Evolutionary conservation across 768 basidiomycete genomes (phyloP).

Genomic region (Mycena galopus): DNA sequence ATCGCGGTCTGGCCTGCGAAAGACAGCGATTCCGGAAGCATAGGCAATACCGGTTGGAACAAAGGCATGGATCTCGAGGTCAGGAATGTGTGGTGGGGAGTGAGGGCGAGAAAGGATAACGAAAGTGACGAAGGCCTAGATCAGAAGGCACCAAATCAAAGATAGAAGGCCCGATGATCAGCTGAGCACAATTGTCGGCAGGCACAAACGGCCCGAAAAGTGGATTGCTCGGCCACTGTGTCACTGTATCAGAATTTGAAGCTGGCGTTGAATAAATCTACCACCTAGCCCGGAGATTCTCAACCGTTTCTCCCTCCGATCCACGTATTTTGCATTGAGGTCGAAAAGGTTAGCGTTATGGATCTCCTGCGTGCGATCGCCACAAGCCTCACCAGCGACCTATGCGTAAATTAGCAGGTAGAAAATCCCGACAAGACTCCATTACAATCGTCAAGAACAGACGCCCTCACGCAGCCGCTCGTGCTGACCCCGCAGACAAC

Average conservation of each 20-base stretch:
- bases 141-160: no score
- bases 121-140: no score
- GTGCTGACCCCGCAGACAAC: constrained; percentile 32
- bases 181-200: no score
- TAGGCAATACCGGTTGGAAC: constrained; percentile 27
- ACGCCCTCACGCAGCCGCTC: constrained; percentile 30
- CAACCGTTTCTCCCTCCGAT: constrained; percentile 13
- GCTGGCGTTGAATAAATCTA: neutral
- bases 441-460: constrained; percentile 20
- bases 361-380: constrained; percentile 28
- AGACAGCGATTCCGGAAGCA: constrained; percentile 30
- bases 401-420: neutral
- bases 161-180: no score
- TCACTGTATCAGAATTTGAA: no score
- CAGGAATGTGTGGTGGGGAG: no score
- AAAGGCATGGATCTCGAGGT: constrained; percentile 12
- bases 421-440: neutral
- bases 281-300: constrained; percentile 27
- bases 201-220: no score
- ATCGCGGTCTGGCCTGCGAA: constrained; percentile 48
- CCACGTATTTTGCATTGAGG: constrained; percentile 28
- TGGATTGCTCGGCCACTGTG: no score
- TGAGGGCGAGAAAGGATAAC: no score
- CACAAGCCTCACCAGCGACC: constrained; percentile 31
- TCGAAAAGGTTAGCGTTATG: constrained; percentile 32